Evolutionary conservation across 2,329 filamentous ascomycete genomes (phyloP).

Genomic region (Colletotrichum sublineola): DNA sequence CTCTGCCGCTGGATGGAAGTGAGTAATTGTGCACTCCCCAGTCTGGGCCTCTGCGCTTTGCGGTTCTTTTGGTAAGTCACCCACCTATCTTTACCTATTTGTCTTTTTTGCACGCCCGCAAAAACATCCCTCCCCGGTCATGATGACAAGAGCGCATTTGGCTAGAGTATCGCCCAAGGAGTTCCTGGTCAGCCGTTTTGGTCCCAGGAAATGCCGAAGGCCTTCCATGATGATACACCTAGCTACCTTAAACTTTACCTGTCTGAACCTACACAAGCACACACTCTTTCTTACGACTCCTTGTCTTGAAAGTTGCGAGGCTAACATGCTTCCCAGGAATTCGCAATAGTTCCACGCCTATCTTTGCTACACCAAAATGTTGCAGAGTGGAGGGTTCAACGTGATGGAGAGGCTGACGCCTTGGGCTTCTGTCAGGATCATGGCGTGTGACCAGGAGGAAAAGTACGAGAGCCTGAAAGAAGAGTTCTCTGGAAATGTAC

Average conservation of each 20-base stretch:
- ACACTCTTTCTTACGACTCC: conserved; percentile 43
- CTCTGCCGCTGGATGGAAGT: conserved; percentile 97
- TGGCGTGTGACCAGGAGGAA: conserved; percentile 93
- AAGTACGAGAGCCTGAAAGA: conserved; percentile 84
- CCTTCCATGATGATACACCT: conserved; percentile 98
- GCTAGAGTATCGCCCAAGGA: conserved; percentile 91
- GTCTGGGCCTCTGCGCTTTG: conserved; percentile 31
- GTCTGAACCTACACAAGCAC: conserved; percentile 76
- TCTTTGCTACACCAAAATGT: conserved; percentile 11
- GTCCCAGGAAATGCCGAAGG: conserved; percentile 69
- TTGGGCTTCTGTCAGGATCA: conserved; percentile 71
- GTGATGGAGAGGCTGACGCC: conserved; percentile 30
- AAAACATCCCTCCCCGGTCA: conserved; percentile 53
- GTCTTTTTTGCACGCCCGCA: conserved; percentile 19
- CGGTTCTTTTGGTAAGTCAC: conserved; percentile 54
- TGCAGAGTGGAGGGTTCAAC: background rate
- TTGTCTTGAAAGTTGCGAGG: conserved; percentile 36
- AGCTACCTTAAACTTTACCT: conserved; percentile 90
- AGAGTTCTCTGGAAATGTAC: conserved; percentile 91
- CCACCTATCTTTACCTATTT: conserved; percentile 23
- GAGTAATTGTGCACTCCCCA: conserved; percentile 48
- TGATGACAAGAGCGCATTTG: conserved; percentile 99
- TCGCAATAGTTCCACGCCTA: conserved; percentile 49
- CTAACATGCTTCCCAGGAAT: conserved; percentile 43
- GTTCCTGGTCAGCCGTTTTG: conserved; percentile 80